Conservation (phyloP, 352 stramenopile genomes). For the Blastocystis sp. region DNA sequence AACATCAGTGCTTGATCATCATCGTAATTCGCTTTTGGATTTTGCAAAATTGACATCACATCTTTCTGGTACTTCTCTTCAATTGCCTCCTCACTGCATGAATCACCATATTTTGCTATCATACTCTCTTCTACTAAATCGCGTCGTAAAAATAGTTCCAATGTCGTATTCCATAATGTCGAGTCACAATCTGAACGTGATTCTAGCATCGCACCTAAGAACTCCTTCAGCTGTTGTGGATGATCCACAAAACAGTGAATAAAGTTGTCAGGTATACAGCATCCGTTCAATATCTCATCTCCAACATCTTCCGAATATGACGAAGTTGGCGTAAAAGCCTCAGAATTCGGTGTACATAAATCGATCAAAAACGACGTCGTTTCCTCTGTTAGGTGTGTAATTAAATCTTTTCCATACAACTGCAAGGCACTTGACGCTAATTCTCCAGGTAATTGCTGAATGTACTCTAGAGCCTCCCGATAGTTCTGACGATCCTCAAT, state of each 20-base stretch:
- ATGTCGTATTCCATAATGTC: conserved; percentile 72
- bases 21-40: conserved; percentile 80
- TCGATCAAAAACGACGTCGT: conserved; percentile 81
- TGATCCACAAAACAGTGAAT: conserved; percentile 84
- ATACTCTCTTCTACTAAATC: neutral
- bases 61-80: conserved; percentile 45
- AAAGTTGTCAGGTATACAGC: conserved; percentile 70
- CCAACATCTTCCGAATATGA: neutral
- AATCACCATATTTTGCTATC: neutral
- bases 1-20: conserved; percentile 83
- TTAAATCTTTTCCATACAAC: conserved; percentile 79
- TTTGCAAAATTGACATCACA: conserved; percentile 79
- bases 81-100: neutral
- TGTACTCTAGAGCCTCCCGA: conserved; percentile 80
- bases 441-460: conserved; percentile 65
- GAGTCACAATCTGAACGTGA: conserved; percentile 10
- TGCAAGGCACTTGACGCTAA: conserved; percentile 66
- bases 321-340: neutral
- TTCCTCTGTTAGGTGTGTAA: conserved; percentile 76
- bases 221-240: conserved; percentile 75
- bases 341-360: conserved; percentile 71
- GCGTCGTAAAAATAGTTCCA: conserved; percentile 75
- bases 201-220: conserved; percentile 63
- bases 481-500: conserved; percentile 78
- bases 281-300: conserved; percentile 49